phyloP scores from a whole-genome alignment of 225 moss, liverwort and hornwort species.

The Anthoceros angustus region DNA sequence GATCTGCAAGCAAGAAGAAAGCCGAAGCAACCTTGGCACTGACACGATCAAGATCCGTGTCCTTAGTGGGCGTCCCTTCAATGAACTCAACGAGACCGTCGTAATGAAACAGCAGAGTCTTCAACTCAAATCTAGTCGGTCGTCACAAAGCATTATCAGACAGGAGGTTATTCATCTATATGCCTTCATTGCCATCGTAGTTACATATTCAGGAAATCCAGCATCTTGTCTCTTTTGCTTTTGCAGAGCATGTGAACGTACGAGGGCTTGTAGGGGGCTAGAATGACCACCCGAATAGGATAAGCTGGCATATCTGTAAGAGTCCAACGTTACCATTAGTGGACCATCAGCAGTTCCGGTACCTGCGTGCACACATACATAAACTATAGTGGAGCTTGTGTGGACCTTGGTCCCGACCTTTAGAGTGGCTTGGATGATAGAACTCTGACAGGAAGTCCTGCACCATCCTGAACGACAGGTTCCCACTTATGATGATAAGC shows the following conservation, averaged over 20 bases:
- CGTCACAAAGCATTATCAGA: background rate
- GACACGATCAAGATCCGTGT: conserved; percentile 52
- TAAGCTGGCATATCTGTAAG: conserved; percentile 56
- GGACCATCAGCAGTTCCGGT: background rate
- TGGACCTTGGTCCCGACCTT: conserved; percentile 24
- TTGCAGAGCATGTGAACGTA: conserved; percentile 20
- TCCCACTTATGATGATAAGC: conserved; percentile 69
- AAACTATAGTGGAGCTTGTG: conserved; percentile 12
- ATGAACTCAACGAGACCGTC: conserved; percentile 76
- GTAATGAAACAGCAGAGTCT: conserved; percentile 53
- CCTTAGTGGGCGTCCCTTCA: conserved; percentile 71
- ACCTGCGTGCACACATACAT: background rate
- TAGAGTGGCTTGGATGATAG: conserved; percentile 58
- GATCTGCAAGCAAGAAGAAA: conserved; percentile 69
- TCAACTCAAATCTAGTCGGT: conserved; percentile 60
- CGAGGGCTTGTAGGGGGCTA: conserved; percentile 87
- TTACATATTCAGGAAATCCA: background rate
- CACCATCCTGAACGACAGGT: conserved; percentile 43
- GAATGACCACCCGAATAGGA: conserved; percentile 60
- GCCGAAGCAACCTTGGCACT: conserved; percentile 55
- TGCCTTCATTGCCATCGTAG: background rate
- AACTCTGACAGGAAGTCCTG: conserved; percentile 70
- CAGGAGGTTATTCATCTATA: background rate
- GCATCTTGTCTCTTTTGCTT: background rate
- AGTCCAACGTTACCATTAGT: conserved; percentile 6